phyloP scores from a whole-genome alignment of 1,284 basidiomycete species.

The Caloboletus firmus region DNA sequence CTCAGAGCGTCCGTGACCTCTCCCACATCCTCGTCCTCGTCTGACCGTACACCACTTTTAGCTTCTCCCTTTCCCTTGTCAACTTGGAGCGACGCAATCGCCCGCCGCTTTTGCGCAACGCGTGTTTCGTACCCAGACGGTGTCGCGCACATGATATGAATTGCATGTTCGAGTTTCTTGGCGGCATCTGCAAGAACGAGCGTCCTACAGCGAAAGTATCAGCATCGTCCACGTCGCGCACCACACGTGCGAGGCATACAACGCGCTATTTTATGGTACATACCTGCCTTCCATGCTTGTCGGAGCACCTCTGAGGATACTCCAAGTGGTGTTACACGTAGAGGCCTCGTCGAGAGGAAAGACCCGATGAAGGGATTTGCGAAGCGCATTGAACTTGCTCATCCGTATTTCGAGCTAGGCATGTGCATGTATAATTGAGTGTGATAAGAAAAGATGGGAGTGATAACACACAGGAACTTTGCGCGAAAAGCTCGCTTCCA shows the following conservation, averaged over 20 bases:
- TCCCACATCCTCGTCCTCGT: constrained; percentile 4
- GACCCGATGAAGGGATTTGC: constrained; percentile 35
- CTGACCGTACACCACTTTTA: background rate
- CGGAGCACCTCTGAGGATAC: constrained; percentile 14
- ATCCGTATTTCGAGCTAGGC: constrained; percentile 36
- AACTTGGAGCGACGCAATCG: constrained; percentile 11
- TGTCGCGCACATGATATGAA: constrained; percentile 34
- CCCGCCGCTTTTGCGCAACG: constrained; percentile 2
- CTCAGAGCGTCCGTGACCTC: constrained; percentile 21
- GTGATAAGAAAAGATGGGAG: background rate
- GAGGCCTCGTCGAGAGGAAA: constrained; percentile 28
- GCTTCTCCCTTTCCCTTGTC: background rate
- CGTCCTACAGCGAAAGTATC: constrained; percentile 8
- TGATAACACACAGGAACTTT: constrained; percentile 56
- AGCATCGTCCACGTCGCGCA: background rate
- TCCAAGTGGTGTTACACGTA: constrained; percentile 8
- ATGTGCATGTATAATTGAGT: background rate
- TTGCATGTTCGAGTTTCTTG: constrained; percentile 27
- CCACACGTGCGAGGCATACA: too few relatives aligned
- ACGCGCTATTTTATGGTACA: background rate
- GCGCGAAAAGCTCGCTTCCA: constrained; percentile 57
- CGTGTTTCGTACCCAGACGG: constrained; percentile 24
- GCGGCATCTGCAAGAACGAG: constrained; percentile 27
- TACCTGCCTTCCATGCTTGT: constrained; percentile 19
- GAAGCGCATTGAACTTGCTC: constrained; percentile 32